phyloP scores from a whole-genome alignment of 148 eudicot species.

The Cornus controversa region DNA sequence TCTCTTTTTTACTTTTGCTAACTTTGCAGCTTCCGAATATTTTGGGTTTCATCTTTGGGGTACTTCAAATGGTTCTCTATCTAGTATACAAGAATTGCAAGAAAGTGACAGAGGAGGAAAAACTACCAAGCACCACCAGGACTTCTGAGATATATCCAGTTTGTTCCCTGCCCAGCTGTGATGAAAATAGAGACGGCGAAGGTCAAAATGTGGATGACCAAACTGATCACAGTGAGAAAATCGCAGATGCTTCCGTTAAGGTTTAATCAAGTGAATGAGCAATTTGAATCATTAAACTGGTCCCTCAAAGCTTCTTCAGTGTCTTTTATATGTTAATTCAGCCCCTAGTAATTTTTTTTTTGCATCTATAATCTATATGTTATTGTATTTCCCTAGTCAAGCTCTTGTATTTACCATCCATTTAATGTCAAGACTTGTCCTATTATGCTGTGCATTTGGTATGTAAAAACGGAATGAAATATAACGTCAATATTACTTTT shows the following conservation, averaged over 20 bases:
- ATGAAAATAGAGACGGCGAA: not conserved
- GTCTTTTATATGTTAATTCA: too few relatives aligned
- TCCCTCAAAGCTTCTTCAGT: not conserved
- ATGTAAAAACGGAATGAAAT: too few relatives aligned
- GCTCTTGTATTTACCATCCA: too few relatives aligned
- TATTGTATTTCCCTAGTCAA: not conserved
- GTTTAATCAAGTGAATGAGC: not conserved
- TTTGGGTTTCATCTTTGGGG: slow-evolving; percentile 24
- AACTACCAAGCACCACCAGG: not conserved
- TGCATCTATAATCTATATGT: not conserved
- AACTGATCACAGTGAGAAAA: not conserved
- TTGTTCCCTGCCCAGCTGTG: not conserved
- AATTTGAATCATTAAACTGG: not conserved
- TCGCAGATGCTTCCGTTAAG: not conserved
- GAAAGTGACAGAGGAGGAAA: slow-evolving; percentile 4
- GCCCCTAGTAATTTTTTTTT: not conserved
- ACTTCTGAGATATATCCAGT: not conserved
- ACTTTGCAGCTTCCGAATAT: slow-evolving; percentile 22
- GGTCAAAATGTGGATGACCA: not conserved
- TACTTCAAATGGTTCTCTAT: slow-evolving; percentile 23
- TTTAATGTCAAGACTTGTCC: too few relatives aligned
- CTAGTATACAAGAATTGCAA: slow-evolving; percentile 11
- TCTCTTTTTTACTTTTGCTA: not conserved
- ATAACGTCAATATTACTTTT: too few relatives aligned
- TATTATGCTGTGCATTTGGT: too few relatives aligned